Percentiles rank a stretch among this genome's conserved stretches.
Conservation (phyloP, 2,329 filamentous ascomycete genomes). For the Fusarium proliferatum region DNA sequence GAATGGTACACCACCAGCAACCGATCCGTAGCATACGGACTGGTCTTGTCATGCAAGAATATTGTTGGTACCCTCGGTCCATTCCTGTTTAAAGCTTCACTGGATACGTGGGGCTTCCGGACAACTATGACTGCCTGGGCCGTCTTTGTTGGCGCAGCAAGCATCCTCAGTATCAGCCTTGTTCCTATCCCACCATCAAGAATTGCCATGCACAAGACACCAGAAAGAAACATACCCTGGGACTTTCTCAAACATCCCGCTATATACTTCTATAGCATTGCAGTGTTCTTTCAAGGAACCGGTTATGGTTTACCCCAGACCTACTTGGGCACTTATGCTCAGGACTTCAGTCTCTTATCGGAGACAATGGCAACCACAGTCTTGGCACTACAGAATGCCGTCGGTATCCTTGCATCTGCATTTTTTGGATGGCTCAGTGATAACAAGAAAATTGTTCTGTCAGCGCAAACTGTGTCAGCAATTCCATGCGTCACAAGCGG, state of each 20-base stretch:
- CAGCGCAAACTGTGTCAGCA: background rate
- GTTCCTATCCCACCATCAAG: background rate
- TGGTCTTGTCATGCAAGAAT: constrained; percentile 1
- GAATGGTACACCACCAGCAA: background rate
- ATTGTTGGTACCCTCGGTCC: background rate
- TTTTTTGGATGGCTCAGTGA: background rate
- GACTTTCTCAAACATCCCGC: background rate
- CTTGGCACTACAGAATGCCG: background rate
- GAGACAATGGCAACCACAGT: background rate
- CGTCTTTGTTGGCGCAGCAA: background rate
- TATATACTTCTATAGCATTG: background rate
- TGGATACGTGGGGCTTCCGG: background rate
- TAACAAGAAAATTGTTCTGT: background rate
- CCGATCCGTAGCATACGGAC: background rate
- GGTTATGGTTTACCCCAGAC: background rate
- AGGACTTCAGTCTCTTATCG: background rate
- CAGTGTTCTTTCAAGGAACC: background rate
- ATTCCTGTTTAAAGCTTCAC: background rate
- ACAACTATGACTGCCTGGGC: background rate
- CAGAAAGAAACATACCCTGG: background rate
- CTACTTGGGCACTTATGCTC: background rate
- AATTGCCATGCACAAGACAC: background rate
- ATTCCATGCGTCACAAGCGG: background rate
- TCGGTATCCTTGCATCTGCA: background rate
- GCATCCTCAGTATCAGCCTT: background rate